phyloP scores from a whole-genome alignment of 176 grass and related monocot species.

The Hordeum marinum region DNA sequence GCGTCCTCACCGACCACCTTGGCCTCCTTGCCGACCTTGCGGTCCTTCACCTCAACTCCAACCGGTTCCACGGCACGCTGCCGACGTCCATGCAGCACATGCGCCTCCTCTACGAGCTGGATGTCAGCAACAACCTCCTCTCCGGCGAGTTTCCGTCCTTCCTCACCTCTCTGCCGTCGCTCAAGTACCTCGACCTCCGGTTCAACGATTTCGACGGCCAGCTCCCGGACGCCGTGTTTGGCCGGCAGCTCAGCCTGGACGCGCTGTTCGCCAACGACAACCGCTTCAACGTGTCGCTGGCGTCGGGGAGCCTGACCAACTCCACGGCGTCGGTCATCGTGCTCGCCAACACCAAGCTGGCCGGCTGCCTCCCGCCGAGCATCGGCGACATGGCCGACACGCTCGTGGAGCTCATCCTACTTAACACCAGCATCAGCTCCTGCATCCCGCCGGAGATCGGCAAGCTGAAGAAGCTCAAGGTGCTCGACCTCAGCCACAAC shows the following conservation, averaged over 20 bases:
- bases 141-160: constrained; percentile 58
- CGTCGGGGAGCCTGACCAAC: constrained; percentile 49
- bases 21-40: constrained; percentile 65
- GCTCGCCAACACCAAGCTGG: constrained; percentile 68
- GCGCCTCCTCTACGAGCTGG: constrained; percentile 69
- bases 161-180: constrained; percentile 52
- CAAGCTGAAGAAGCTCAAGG: constrained; percentile 62
- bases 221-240: constrained; percentile 60
- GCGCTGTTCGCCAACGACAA: constrained; percentile 86
- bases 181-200: constrained; percentile 72
- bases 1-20: constrained; percentile 49
- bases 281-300: constrained; percentile 59
- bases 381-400: constrained; percentile 64
- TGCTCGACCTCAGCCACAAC: constrained; percentile 90
- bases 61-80: constrained; percentile 55
- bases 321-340: constrained; percentile 85
- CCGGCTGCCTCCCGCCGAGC: constrained; percentile 63
- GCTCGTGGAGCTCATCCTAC: constrained; percentile 65
- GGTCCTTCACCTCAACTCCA: constrained; percentile 79
- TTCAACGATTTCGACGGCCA: constrained; percentile 67
- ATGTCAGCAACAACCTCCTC: constrained; percentile 79
- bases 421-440: constrained; percentile 74
- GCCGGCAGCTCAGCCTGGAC: constrained; percentile 50
- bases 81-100: constrained; percentile 52
- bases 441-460: constrained; percentile 82